Conservation (phyloP, 257 asterid species). For the Avicennia marina region DNA sequence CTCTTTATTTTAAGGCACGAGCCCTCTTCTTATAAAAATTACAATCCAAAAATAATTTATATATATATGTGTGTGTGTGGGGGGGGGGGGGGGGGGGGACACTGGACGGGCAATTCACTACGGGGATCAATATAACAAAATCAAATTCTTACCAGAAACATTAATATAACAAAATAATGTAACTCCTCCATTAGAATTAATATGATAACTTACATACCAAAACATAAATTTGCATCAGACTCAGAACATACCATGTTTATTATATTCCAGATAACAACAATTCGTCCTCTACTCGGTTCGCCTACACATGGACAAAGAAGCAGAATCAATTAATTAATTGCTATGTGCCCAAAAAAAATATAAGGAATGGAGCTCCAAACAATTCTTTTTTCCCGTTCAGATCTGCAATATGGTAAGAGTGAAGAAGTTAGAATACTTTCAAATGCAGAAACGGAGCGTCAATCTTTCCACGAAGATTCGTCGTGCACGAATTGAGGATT, state of each 20-base stretch:
- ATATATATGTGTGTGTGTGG: no score
- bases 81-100: no score
- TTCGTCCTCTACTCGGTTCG: conserved; percentile 13
- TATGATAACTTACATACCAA: background rate
- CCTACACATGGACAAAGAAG: conserved; percentile 10
- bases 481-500: no score
- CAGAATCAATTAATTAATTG: background rate
- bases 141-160: background rate
- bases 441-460: background rate
- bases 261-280: conserved; percentile 14
- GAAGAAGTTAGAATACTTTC: background rate
- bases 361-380: background rate
- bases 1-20: background rate
- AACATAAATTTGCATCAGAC: background rate
- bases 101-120: background rate
- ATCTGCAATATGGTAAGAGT: conserved; percentile 21
- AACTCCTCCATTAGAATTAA: background rate
- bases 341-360: background rate
- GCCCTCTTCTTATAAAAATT: background rate
- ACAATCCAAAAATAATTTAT: conserved; percentile 9
- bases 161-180: background rate
- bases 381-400: conserved; percentile 3
- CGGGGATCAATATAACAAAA: background rate
- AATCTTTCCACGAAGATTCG: no score
- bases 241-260: conserved; percentile 29